These are phyloP conservation scores for Recurvomyces mirabilis DNA, from an alignment of 495 filamentous ascomycete species.

Conservation along the genomic window DNA sequence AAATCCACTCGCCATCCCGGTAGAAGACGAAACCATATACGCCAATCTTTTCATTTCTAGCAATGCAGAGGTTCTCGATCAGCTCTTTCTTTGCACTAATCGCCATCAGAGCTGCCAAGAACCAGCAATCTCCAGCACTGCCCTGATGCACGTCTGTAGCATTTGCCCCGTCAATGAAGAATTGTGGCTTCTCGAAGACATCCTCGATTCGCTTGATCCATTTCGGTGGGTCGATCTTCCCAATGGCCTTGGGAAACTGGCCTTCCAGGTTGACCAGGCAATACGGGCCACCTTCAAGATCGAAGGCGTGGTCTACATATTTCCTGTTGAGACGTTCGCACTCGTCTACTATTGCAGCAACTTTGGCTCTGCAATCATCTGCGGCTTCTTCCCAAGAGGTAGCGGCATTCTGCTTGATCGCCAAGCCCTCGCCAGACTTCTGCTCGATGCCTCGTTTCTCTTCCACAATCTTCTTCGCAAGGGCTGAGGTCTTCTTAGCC, in stretches of 20 bases:
- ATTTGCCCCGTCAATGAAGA: conserved; percentile 71
- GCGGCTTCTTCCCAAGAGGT: conserved; percentile 56
- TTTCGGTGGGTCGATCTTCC: conserved; percentile 12
- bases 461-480: neutral
- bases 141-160: conserved; percentile 76
- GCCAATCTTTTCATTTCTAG: conserved; percentile 63
- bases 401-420: conserved; percentile 7
- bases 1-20: conserved; percentile 86
- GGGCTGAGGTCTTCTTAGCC: conserved; percentile 1
- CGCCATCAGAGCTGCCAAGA: conserved; percentile 76
- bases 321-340: conserved; percentile 79
- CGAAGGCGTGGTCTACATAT: conserved; percentile 81
- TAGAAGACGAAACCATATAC: conserved; percentile 94
- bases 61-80: conserved; percentile 77
- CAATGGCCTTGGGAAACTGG: conserved; percentile 6
- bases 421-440: conserved; percentile 8
- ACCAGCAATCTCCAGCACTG: conserved; percentile 80
- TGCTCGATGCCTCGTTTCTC: conserved; percentile 4
- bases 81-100: conserved; percentile 69
- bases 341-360: conserved; percentile 71
- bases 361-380: conserved; percentile 56
- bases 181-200: conserved; percentile 78
- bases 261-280: conserved; percentile 17
- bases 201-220: conserved; percentile 42
- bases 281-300: conserved; percentile 42